Evolutionary conservation across 768 basidiomycete genomes (phyloP), one percentile per base, ranked within the genome.

Genomic region (Infundibulicybe gibba): DNA sequence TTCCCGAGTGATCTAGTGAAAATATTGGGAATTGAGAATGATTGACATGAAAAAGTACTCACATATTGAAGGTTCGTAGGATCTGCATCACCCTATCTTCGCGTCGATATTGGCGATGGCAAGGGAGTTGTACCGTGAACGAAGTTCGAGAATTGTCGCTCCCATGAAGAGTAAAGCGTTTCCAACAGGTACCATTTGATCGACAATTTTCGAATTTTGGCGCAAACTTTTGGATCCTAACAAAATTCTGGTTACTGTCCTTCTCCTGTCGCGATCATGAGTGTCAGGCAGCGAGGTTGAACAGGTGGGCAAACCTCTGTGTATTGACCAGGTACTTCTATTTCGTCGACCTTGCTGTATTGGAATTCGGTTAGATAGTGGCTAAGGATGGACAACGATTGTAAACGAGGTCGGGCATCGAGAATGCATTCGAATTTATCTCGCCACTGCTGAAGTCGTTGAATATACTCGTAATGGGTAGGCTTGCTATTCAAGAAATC

Each of bases 311-410:
- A 17, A n/a, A 90, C 94, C 79, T 97, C 91, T 0, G 93, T 89
- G 62, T 99, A 99, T 64, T 99, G 97, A 6, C 97, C 97, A n/a
- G 94, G 94, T 42, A 99, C 82, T 60, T 99, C 94, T 33, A 99
- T 90, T 53, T 99, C 95, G 53, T 98, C 97, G 42, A 95, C 93
- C 63, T 94, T 97, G 59, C 83, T 85, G 64, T 97, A 94, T 55
- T 98, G 95, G 74, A 98, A 99, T 65, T 98, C 97, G 6, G 91
- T 89, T 56, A 99, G 72, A 67, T 94, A 97, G 65, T 94, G 93
- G 53, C 91, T 93, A 37, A 90, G 71, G 41, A 83, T 71, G 52
- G 97, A 94, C 47, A 99, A 70, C 4, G 91, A 82, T 56, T 95
- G 93, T 38, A 85, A 65, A 32, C 87, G 83, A 39, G 93, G 91